Base-by-base conservation (phyloP, 1,284 basidiomycete genomes). In the Ganoderma lucidum region DNA sequence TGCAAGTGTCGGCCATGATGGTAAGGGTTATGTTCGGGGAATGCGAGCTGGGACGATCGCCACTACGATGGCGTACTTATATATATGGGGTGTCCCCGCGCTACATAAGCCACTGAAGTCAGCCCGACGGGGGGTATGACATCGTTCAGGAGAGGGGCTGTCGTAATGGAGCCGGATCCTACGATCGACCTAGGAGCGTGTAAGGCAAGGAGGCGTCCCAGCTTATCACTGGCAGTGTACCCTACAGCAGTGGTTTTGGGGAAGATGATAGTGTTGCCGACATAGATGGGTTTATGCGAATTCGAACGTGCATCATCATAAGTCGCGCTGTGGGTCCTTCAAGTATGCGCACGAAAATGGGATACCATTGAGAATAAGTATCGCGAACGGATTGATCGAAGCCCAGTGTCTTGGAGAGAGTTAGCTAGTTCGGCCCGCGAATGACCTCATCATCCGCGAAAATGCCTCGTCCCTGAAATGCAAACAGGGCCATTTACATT, bases 1-100 rank as follows among this genome's bases (percentile, higher is more conserved):
- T 70, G 68, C 78, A 77, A 59, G 75, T 70, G 63, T 70, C 71
- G 44, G 53, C 71, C 66, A 70, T 74, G 44, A 35, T 66, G 61
- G 56, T 35, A 23, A n/a, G 32, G 12, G 32, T 17, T 58, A 28
- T 32, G 30, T 32, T 35, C 32, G 15, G 32, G 15, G n/a, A 17
- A 37, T 35, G 30, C 23, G 17, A 23, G 39, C 12, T n/a, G 58
- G 32, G 14, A 23, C 14, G 0, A 5, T 39, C 37, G 58, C 17
- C 58, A 15, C 15, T 9, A 17, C n/a, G 39, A 59, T 35, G 15
- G 15, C 14, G 53, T 30, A 32, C 30, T 32, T 55, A 55, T 56
- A 37, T 17, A 41, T 23, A 35, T 3, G 35, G 3, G 58, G 58
- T n/a, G 32, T 8, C 17, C 35, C 15, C 56, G 35, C n/a, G 45